phyloP scores from a whole-genome alignment of 352 stramenopile genomes.

The Phytophthora parvispora region DNA sequence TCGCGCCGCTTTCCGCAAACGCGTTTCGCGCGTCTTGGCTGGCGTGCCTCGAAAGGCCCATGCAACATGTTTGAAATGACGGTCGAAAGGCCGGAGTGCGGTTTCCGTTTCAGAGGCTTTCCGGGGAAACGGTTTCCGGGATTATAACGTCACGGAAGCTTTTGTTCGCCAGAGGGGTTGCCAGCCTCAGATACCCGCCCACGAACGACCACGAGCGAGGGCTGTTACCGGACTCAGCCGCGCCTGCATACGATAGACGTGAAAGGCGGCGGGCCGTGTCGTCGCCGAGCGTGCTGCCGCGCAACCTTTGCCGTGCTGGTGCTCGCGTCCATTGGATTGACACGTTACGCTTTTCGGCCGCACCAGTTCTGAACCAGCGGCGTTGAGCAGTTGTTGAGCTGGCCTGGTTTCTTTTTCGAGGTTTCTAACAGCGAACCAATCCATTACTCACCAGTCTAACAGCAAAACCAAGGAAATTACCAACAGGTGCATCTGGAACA shows the following conservation, averaged over 20 bases:
- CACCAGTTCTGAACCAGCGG: neutral
- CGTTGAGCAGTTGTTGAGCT: neutral
- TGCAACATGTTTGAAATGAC: neutral
- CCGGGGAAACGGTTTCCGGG: neutral
- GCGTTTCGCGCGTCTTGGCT: neutral
- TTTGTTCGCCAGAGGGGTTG: neutral
- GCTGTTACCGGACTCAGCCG: too few relatives aligned
- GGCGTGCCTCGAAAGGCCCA: neutral
- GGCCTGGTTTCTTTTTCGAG: neutral
- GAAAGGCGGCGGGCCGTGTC: neutral
- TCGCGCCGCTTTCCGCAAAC: neutral
- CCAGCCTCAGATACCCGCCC: too few relatives aligned
- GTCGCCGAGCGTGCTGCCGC: too few relatives aligned
- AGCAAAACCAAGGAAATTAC: neutral
- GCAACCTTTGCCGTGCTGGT: neutral
- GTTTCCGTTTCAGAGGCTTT: neutral
- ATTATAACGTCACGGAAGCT: neutral
- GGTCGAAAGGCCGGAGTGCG: neutral
- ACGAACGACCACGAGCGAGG: too few relatives aligned
- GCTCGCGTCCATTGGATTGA: neutral
- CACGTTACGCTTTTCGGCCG: neutral
- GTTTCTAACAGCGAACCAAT: neutral
- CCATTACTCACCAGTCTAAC: neutral
- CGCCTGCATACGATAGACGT: too few relatives aligned
- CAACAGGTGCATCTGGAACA: neutral